phyloP scores from a whole-genome alignment of 2,329 filamentous ascomycete genomes.

The Dryadomyces sulphureus region DNA sequence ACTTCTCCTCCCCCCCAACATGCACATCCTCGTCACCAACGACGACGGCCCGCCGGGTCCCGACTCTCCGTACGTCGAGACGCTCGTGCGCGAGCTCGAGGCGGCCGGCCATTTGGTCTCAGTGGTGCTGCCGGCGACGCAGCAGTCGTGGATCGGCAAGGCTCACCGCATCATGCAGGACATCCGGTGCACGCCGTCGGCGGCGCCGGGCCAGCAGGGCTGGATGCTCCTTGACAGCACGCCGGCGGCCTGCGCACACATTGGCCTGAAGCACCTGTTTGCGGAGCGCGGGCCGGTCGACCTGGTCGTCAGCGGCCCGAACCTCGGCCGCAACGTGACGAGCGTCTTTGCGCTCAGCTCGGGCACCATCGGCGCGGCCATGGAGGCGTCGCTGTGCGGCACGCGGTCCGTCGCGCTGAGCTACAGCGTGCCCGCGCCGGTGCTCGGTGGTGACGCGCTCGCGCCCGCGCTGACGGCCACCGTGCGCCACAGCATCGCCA shows the following conservation, averaged over 20 bases:
- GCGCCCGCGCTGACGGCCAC: neutral
- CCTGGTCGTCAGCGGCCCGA: neutral
- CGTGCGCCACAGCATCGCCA: neutral
- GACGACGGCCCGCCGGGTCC: neutral
- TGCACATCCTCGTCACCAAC: neutral
- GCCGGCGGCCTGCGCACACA: neutral
- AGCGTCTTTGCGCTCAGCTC: neutral
- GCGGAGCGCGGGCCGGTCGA: neutral
- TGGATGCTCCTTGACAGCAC: neutral
- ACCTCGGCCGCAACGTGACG: neutral
- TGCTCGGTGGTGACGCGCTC: too few relatives aligned
- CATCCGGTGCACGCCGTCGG: neutral
- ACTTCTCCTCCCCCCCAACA: neutral
- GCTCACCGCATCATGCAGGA: neutral
- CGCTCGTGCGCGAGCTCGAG: neutral
- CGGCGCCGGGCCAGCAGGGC: neutral
- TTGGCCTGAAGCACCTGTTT: neutral
- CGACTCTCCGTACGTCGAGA: neutral
- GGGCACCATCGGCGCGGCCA: neutral
- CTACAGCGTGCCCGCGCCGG: neutral
- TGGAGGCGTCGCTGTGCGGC: neutral
- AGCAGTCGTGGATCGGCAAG: neutral
- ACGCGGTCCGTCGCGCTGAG: neutral
- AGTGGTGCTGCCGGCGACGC: neutral
- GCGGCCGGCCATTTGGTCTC: neutral